Evolutionary conservation across 768 basidiomycete species (phyloP).

Genomic region (Rhodocollybia butyracea): DNA sequence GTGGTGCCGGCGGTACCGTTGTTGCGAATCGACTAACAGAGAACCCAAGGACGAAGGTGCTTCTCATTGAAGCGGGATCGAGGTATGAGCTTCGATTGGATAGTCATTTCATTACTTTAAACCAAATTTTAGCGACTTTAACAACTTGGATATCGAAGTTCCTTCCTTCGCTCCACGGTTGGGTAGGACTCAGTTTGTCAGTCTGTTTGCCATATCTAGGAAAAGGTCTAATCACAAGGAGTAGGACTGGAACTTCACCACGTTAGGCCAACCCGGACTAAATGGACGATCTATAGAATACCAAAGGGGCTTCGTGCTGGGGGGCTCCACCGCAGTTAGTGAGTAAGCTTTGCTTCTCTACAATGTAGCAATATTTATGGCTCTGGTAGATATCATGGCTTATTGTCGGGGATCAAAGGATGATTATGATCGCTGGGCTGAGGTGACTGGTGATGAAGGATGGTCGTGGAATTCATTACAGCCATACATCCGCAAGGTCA

Average conservation of each 20-base stretch:
- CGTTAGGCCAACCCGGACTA: constrained; percentile 21
- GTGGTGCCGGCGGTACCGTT: constrained; percentile 28
- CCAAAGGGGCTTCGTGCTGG: constrained; percentile 24
- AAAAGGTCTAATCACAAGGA: not conserved
- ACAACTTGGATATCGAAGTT: constrained; percentile 3
- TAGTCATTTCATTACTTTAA: not conserved
- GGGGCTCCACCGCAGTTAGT: constrained; percentile 28
- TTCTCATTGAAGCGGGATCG: constrained; percentile 36
- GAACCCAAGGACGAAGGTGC: constrained; percentile 32
- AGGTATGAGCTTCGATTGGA: constrained; percentile 11
- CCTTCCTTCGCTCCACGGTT: constrained; percentile 9
- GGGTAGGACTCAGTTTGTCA: constrained; percentile 8
- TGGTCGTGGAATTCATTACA: constrained; percentile 25
- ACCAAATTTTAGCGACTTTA: not conserved
- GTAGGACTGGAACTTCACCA: constrained; percentile 24
- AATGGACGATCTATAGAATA: constrained; percentile 20
- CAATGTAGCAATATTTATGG: not conserved
- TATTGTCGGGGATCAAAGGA: constrained; percentile 22
- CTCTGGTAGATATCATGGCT: constrained; percentile 18
- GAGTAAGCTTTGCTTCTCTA: not conserved
- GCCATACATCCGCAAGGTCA: constrained; percentile 16
- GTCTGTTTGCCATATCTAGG: constrained; percentile 14
- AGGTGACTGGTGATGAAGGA: constrained; percentile 14
- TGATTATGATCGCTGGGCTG: constrained; percentile 22
- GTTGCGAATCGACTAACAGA: constrained; percentile 40